phyloP scores from a whole-genome alignment of 345 rosid species.

The Hevea brasiliensis region DNA sequence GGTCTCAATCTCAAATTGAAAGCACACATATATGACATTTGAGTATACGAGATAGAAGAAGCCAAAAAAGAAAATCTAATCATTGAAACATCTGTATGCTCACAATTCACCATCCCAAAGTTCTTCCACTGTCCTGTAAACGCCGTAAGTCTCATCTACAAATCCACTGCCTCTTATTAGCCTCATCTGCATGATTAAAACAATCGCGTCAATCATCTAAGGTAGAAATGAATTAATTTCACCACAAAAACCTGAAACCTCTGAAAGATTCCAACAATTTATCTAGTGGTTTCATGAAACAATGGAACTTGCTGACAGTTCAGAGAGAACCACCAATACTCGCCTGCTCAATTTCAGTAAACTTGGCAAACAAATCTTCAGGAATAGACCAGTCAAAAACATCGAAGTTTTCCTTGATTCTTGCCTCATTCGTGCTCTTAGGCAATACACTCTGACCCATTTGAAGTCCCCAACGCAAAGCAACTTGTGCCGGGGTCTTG shows the following conservation, averaged over 20 bases:
- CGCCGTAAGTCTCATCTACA: constrained; percentile 39
- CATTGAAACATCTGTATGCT: neutral
- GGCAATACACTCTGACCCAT: constrained; percentile 63
- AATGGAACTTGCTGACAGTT: neutral
- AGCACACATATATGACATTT: neutral
- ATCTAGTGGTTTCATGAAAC: neutral
- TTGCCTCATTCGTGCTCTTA: constrained; percentile 51
- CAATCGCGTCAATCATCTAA: neutral
- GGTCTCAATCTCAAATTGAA: neutral
- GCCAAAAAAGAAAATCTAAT: neutral
- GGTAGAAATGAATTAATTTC: neutral
- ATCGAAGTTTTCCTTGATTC: constrained; percentile 52
- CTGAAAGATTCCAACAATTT: too few species aligned
- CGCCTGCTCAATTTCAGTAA: constrained; percentile 39
- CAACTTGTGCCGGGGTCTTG: constrained; percentile 52
- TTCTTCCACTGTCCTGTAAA: constrained; percentile 45
- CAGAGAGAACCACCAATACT: neutral
- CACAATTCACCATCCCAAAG: constrained; percentile 55
- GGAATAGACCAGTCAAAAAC: constrained; percentile 77
- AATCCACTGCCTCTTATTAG: constrained; percentile 34
- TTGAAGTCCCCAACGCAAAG: constrained; percentile 69
- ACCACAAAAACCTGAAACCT: neutral
- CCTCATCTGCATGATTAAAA: constrained; percentile 31
- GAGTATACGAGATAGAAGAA: neutral
- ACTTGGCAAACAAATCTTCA: constrained; percentile 54